Percentiles rank a stretch among this genome's conserved stretches.
Evolutionary conservation across 108 stramenopile species (phyloP).

Genomic region (Phaeodactylum tricornutum): DNA sequence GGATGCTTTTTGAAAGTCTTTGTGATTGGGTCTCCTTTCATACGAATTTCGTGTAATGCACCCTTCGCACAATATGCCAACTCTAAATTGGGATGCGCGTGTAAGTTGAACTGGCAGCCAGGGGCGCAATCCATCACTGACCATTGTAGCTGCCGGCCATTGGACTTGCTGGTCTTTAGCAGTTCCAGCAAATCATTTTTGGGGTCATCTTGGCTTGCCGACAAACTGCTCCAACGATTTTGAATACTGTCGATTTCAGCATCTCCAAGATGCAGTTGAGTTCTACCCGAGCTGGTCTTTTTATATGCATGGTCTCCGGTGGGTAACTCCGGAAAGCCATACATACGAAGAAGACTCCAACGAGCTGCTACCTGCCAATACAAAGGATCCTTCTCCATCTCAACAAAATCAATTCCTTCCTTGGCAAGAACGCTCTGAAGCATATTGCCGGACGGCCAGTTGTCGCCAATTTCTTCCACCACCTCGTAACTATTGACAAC

Average conservation of each 20-base stretch:
- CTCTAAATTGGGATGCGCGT: slow-evolving; percentile 45
- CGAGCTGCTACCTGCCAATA: not conserved
- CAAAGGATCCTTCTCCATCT: not conserved
- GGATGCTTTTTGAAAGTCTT: slow-evolving; percentile 1
- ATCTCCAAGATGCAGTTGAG: too few relatives aligned
- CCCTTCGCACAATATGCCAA: slow-evolving; percentile 17
- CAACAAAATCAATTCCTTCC: too few relatives aligned
- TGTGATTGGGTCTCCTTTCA: slow-evolving; percentile 13
- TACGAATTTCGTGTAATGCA: slow-evolving; percentile 18
- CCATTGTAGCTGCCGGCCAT: slow-evolving; percentile 19
- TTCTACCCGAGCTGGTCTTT: too few relatives aligned
- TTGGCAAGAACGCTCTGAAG: too few relatives aligned
- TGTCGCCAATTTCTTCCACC: too few relatives aligned
- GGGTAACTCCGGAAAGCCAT: not conserved
- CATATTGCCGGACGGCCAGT: too few relatives aligned
- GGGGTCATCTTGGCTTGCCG: too few relatives aligned
- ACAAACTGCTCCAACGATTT: too few relatives aligned
- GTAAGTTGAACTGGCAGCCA: slow-evolving; percentile 21
- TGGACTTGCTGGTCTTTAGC: slow-evolving; percentile 8
- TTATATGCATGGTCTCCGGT: not conserved
- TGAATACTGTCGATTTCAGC: too few relatives aligned
- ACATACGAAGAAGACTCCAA: not conserved
- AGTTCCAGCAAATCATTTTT: too few relatives aligned
- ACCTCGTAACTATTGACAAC: too few relatives aligned
- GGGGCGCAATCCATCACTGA: slow-evolving; percentile 19